Conservation (phyloP, 1,284 basidiomycete genomes). For the Macrocystidia cucumis region DNA sequence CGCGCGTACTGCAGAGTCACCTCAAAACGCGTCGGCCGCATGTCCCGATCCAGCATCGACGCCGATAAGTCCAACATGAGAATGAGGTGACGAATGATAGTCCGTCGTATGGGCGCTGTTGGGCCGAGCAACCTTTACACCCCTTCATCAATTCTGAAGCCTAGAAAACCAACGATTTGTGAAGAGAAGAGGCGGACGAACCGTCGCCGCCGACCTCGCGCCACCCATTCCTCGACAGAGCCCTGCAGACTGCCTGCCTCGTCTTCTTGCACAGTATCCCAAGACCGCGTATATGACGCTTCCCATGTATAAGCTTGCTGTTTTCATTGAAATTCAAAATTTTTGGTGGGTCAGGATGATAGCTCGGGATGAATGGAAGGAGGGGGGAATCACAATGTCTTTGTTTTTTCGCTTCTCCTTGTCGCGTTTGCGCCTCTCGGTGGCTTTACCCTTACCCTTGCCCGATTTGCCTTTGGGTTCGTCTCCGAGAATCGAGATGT, state of each 20-base stretch:
- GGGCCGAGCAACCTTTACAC: constrained; percentile 63
- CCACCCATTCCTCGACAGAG: constrained; percentile 85
- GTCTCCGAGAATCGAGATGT: constrained; percentile 36
- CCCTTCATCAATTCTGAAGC: too few species aligned
- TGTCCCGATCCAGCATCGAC: constrained; percentile 93
- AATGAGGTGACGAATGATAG: constrained; percentile 94
- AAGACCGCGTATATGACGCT: constrained; percentile 88
- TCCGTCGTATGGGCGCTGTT: constrained; percentile 82
- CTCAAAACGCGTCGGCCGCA: constrained; percentile 90
- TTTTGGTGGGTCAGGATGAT: too few species aligned
- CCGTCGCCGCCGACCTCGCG: constrained; percentile 80
- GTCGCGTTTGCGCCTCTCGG: constrained; percentile 31
- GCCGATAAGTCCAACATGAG: constrained; percentile 86
- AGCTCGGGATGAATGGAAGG: constrained; percentile 3
- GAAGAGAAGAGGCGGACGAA: constrained; percentile 22
- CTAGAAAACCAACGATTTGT: too few species aligned
- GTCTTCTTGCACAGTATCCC: constrained; percentile 97
- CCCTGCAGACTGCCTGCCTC: constrained; percentile 87
- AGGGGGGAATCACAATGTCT: constrained; percentile 22
- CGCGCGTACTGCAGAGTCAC: constrained; percentile 84
- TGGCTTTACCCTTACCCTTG: constrained; percentile 33
- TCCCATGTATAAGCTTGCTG: constrained; percentile 93
- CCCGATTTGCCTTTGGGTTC: constrained; percentile 15
- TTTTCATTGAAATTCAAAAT: constrained; percentile 7
- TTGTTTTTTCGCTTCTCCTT: constrained; percentile 46